A percentile compares a stretch with the other conserved stretches of the same genome.
phyloP scores from a whole-genome alignment of 1,284 basidiomycete genomes.

The Vanrija pseudolonga region DNA sequence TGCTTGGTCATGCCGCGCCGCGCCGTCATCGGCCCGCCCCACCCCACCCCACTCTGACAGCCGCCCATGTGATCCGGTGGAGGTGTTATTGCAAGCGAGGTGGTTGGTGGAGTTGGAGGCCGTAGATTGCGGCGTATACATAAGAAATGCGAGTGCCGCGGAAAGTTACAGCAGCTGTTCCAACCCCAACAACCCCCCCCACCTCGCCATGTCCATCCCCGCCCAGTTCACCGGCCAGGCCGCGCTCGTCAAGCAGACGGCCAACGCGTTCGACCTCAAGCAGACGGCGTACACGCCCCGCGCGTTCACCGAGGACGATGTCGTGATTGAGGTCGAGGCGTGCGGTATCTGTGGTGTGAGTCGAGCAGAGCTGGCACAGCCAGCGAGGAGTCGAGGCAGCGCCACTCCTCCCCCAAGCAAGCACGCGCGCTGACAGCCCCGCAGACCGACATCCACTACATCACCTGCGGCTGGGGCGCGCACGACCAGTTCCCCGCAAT shows the following conservation, averaged over 20 bases:
- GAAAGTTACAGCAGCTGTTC: no score
- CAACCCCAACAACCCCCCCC: not conserved
- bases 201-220: slow-evolving; percentile 6
- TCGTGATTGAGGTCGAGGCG: slow-evolving; percentile 24
- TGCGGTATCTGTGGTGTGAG: slow-evolving; percentile 21
- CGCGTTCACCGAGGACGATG: slow-evolving; percentile 28
- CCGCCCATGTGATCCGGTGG: no score
- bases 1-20: no score
- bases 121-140: no score
- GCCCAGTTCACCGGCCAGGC: slow-evolving; percentile 24
- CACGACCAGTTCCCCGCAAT: slow-evolving; percentile 16
- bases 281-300: slow-evolving; percentile 28
- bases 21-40: no score
- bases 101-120: no score
- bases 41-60: no score
- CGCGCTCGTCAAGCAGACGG: slow-evolving; percentile 21
- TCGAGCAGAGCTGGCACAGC: not conserved
- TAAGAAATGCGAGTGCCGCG: no score
- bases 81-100: no score
- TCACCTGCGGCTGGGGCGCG: slow-evolving; percentile 27
- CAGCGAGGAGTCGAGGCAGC: not conserved
- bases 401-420: not conserved
- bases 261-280: slow-evolving; percentile 23
- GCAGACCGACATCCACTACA: slow-evolving; percentile 29
- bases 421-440: not conserved